These are phyloP conservation scores for Lagenidium giganteum DNA, from an alignment of 352 stramenopile genomes.

Conservation along the genomic window DNA sequence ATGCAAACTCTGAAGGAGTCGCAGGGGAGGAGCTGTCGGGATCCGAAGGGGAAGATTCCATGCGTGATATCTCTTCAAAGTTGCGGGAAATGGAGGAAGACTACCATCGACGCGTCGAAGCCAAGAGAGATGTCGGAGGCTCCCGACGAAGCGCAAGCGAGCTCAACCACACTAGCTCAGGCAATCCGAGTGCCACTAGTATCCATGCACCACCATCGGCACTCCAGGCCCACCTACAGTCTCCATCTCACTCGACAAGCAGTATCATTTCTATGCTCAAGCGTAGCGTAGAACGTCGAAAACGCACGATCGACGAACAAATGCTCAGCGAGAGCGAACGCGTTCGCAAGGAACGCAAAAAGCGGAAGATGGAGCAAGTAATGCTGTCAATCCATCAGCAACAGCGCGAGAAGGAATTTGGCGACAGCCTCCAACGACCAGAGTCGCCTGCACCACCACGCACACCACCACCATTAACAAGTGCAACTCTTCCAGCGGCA, in stretches of 20 bases:
- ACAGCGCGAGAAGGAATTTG: slow-evolving; percentile 31
- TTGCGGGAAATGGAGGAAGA: slow-evolving; percentile 42
- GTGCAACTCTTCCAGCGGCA: too few species aligned
- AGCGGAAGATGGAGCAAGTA: slow-evolving; percentile 52
- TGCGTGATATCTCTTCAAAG: slow-evolving; percentile 22
- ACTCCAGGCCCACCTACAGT: not conserved
- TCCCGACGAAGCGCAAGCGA: too few species aligned
- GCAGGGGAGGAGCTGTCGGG: too few species aligned
- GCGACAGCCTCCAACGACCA: not conserved
- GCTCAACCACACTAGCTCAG: too few species aligned
- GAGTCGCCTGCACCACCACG: too few species aligned
- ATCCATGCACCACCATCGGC: not conserved
- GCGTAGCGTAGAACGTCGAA: slow-evolving; percentile 49
- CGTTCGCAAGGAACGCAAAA: slow-evolving; percentile 53
- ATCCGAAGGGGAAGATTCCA: slow-evolving; percentile 8
- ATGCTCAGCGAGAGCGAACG: slow-evolving; percentile 47
- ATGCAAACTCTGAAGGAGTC: too few species aligned
- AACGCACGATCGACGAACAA: slow-evolving; percentile 36
- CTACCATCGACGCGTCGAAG: slow-evolving; percentile 19
- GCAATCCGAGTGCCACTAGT: too few species aligned
- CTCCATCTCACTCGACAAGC: slow-evolving; percentile 15
- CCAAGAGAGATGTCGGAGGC: not conserved
- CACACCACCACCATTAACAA: too few species aligned
- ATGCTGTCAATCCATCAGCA: slow-evolving; percentile 44
- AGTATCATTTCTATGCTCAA: slow-evolving; percentile 46